Evolutionary conservation across 1,284 basidiomycete genomes (phyloP), one percentile per base, ranked within the genome.

Genomic region (Cutaneotrichosporon daszewskae): DNA sequence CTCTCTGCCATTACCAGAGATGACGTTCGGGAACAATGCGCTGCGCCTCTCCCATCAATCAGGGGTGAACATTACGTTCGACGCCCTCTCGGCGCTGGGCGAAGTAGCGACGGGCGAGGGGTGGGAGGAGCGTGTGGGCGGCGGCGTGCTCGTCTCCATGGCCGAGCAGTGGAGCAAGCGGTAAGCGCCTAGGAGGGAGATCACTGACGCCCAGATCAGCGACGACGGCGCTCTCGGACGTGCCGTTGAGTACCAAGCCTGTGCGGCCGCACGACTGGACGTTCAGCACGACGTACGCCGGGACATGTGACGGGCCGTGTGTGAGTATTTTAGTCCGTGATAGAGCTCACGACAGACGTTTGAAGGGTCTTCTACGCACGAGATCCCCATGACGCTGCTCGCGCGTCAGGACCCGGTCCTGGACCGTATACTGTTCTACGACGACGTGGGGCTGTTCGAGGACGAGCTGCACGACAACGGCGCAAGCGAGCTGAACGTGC

Each of bases 191-290:
- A 5, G 5, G 5, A 13, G 11, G 2, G n/a, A n/a, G n/a, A 3
- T 20, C 18, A 33, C 39, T 47, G 32, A 55, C 18, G 12, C n/a
- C n/a, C 22, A 51, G 25, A 40, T 58, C 47, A 17, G 43, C 58
- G 22, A 37, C 51, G 35, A 51, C 37, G 20, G 48, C 51, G 35
- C 40, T 43, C 37, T 50, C 39, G 32, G 51, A 48, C 55, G 83
- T 83, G 50, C 84, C 80, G 55, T 79, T 90, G 69, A 84, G 86
- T 3, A 85, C 84, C 4, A 79, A 83, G 28, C 73, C 79, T 0
- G 83, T 87, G 3, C 91, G 91, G 57, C 84, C 84, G 2, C 97
- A 89, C 69, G 95, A 99, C 65, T 98, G 95, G 95, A 98, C 95
- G 5, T 98, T 95, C 67, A 95, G 91, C 1, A 87, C 87, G 3